Evolutionary conservation across 2,329 filamentous ascomycete species (phyloP), one percentile per base, ranked within the genome.

Genomic region (Cytospora paraplurivora): DNA sequence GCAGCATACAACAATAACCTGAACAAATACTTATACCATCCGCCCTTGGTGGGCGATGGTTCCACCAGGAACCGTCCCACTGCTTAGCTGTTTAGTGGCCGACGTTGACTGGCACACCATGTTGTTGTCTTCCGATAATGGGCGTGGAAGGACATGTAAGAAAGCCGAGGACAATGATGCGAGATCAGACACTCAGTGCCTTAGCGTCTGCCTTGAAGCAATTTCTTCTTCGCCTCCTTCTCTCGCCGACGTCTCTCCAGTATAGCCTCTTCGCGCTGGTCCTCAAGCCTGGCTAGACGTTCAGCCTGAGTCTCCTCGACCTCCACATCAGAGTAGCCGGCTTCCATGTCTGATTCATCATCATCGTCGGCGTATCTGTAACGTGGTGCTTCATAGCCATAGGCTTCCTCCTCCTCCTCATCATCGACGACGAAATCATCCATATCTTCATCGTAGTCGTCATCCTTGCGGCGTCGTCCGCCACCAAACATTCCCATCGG

Each of bases 301-400:
- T 88, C 83, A 2, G 90, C 88, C 56, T 78, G 72, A 54, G 80
- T 78, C 73, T 94, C 91, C 73, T 94, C 91, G 41, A 82, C 78
- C 66, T 92, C 89, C 59, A 93, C 85, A 69, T 93, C 90, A 65
- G 88, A 88, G 44, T 89, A 73, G 38, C 89, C 89, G 2, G 89
- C 91, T 73, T 93, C 90, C 88, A 93, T 93, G 69, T 92, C 90
- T 7, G 88, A 91, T 6, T 88, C 90, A 7, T 73, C 85, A 61
- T 89, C 89, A 0, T 86, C 88, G 3, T 79, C 82, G 67, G 90
- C 81, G 66, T 84, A 82, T 7, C 76, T 75, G 37, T 75, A 77
- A 8, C 76, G 73, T 4, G 44, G 44, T 47, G 68, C 70, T 32
- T 69, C 68, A 50, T 71, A 70, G n/a, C 68, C 69, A 12, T 56